Base-by-base conservation (phyloP, 2,329 filamentous ascomycete species). In the Hypoxylon sp. region DNA sequence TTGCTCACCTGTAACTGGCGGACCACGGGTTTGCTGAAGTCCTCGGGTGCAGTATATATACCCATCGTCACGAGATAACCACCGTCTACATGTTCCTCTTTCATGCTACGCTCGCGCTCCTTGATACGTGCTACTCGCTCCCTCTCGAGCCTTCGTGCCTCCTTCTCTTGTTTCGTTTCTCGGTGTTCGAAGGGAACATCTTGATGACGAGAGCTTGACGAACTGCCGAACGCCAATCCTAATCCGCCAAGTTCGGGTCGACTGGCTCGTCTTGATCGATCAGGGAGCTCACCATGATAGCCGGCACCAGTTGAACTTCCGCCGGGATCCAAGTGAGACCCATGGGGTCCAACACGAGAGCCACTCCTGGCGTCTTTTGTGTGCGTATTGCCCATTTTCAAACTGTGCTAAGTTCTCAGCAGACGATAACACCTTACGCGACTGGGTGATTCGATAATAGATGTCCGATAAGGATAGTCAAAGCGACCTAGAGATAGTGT, bases 51-150 rank as follows among this genome's bases (percentile, higher is more conserved):
- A 22, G 93, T 95, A 78, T 99, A 99, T 54, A 94, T 93, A 37
- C 96, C 96, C 77, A 97, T 88, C 0, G 96, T 99, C 33, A 99
- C 96, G 52, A 99, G 83, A 81, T 91, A 99, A 22, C 96, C 96
- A 19, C 96, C 96, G 80, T 99, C 96, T 2, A 98, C 92, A 79
- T 94, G 90, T 78, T 99, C 96, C 75, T 98, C 94, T 70, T 86
- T 90, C 83, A 98, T 90, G 77, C 96, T 99, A 72, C 92, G 88
- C 80, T 97, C 94, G 52, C 96, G 89, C 79, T 99, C 96, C 79
- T 94, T 94, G 47, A 91, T 81, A 64, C 96, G 87, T 39, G 88
- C 86, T 14, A 87, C 83, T 50, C 93, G 90, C 79, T 98, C 95
- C 76, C 90, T 92, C 79, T 98, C 95, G 61, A 94, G 82, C 70